phyloP scores from a whole-genome alignment of 768 basidiomycete genomes.

The Psilocybe cubensis region DNA sequence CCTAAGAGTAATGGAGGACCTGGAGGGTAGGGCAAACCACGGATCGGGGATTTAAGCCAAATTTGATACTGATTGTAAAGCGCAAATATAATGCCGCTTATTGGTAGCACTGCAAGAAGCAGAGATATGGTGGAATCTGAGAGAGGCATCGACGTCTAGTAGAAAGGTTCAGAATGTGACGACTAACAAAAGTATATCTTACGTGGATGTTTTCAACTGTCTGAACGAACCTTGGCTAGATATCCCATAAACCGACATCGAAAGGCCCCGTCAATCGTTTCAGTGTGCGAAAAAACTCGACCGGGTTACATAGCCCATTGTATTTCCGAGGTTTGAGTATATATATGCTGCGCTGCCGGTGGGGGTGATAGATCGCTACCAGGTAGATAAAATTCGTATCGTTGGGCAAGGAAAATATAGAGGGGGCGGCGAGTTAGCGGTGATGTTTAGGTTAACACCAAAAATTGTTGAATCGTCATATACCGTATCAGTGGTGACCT shows the following conservation, averaged over 20 bases:
- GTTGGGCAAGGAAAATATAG: too few relatives aligned
- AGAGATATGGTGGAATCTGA: slow-evolving; percentile 16
- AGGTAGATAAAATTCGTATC: too few relatives aligned
- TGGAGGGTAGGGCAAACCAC: slow-evolving; percentile 17
- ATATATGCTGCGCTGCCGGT: background rate
- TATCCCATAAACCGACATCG: background rate
- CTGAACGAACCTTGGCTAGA: background rate
- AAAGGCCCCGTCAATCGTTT: background rate
- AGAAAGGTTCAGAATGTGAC: background rate
- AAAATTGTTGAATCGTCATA: too few relatives aligned
- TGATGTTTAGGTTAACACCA: too few relatives aligned
- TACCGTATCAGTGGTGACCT: too few relatives aligned
- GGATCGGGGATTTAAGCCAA: slow-evolving; percentile 17
- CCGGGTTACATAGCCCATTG: background rate
- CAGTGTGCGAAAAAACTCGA: background rate
- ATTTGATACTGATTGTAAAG: slow-evolving; percentile 16
- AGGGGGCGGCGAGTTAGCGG: too few relatives aligned
- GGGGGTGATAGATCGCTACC: background rate
- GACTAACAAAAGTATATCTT: background rate
- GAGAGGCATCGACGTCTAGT: slow-evolving; percentile 1
- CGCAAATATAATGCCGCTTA: slow-evolving; percentile 11
- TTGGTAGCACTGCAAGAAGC: slow-evolving; percentile 16
- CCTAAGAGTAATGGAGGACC: slow-evolving; percentile 15
- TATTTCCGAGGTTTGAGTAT: background rate
- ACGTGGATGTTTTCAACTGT: background rate